phyloP scores from a whole-genome alignment of 2,329 filamentous ascomycete species.

The Hawksworthiomyces lignivorus region DNA sequence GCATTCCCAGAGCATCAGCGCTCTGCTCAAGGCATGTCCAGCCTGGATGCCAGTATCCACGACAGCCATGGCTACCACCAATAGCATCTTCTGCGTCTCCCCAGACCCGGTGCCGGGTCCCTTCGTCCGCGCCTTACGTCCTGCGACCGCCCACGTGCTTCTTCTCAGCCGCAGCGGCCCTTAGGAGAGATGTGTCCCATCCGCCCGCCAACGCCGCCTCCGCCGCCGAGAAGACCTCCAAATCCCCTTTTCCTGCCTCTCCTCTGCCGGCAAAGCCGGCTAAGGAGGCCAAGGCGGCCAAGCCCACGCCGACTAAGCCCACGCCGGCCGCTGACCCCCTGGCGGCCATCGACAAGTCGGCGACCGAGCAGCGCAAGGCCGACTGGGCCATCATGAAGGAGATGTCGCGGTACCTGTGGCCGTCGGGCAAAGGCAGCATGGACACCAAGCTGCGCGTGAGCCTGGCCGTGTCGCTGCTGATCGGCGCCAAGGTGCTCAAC shows the following conservation, averaged over 20 bases:
- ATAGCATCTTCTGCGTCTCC: background rate
- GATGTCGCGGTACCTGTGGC: slow-evolving; percentile 95
- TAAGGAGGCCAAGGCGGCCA: background rate
- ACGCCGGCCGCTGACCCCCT: slow-evolving; percentile 40
- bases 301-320: background rate
- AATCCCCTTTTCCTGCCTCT: too few relatives aligned
- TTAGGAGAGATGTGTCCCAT: background rate
- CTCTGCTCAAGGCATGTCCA: slow-evolving; percentile 10
- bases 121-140: background rate
- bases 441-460: slow-evolving; percentile 79
- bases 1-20: slow-evolving; percentile 11
- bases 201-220: background rate
- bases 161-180: slow-evolving; percentile 1
- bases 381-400: slow-evolving; percentile 99
- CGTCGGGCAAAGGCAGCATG: slow-evolving; percentile 79
- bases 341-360: slow-evolving; percentile 58
- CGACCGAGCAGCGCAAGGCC: slow-evolving; percentile 85
- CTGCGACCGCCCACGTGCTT: slow-evolving; percentile 3
- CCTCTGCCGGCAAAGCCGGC: background rate
- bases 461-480: slow-evolving; percentile 71
- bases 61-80: slow-evolving; percentile 1
- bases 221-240: too few relatives aligned
- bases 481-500: slow-evolving; percentile 91
- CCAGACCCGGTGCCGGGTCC: background rate
- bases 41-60: background rate